Percentiles rank a stretch among this genome's conserved stretches.
Evolutionary conservation across 2,329 filamentous ascomycete genomes (phyloP).

Genomic region (Penicillium hordei): DNA sequence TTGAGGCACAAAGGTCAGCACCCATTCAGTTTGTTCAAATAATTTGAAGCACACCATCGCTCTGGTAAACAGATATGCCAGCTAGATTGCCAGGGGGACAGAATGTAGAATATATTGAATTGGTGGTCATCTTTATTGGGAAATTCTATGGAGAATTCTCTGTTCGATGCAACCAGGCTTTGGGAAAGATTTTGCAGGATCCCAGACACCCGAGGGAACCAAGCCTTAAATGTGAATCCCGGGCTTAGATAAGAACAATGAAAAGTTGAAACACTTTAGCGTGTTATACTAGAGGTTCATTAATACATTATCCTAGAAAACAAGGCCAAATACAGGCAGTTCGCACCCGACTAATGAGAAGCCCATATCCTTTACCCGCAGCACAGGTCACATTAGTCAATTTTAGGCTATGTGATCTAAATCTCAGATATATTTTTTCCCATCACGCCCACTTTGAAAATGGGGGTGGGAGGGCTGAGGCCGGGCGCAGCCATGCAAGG

Average conservation of each 20-base stretch:
- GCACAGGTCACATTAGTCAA: background rate
- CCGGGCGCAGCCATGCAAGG: background rate
- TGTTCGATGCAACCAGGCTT: background rate
- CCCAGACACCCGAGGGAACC: too few relatives aligned
- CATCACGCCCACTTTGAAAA: background rate
- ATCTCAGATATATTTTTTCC: background rate
- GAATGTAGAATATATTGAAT: background rate
- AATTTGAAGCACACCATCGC: background rate
- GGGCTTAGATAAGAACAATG: background rate
- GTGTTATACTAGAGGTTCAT: background rate
- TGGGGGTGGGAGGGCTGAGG: background rate
- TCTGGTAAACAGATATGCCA: background rate
- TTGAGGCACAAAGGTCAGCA: background rate
- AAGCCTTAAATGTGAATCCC: too few relatives aligned
- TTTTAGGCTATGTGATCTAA: background rate
- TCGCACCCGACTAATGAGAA: background rate
- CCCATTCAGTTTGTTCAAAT: background rate
- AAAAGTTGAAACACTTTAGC: background rate
- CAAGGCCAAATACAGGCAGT: background rate
- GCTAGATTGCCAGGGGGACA: background rate
- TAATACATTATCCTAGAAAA: background rate
- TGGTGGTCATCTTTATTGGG: background rate
- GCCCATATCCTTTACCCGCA: background rate
- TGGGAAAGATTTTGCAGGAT: background rate
- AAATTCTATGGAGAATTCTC: background rate